Base-by-base conservation (phyloP, 768 basidiomycete genomes). In the Rhizopogon sp. region DNA sequence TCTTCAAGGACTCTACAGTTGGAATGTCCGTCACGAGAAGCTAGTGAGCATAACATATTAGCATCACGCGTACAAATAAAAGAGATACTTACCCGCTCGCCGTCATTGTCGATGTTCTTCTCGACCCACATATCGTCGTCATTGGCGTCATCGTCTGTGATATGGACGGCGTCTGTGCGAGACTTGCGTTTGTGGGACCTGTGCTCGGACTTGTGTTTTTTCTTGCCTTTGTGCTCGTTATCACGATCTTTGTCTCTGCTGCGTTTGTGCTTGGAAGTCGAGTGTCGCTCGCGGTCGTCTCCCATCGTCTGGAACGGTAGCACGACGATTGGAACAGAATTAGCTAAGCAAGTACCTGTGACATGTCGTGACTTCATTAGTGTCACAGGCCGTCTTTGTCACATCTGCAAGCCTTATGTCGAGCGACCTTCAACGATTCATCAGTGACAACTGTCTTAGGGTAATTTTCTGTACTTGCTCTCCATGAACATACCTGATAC, bases 61-160 rank as follows among this genome's bases (percentile, higher is more conserved):
- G 45, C 47, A 55, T 44, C 43, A 55, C 37, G 29, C 35, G 35
- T 6, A 42, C 29, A 31, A 55, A 17, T 22, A 5, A 0, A 4
- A 31, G 29, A 33, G 0, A 22, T 6, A 78, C 83, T 61, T 66
- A 91, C 89, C 65, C 77, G 75, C 69, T 89, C 87, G 16, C 87
- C 85, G 51, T 87, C 87, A 73, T 84, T 80, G 64, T 85, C 84
- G 39, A 92, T 83, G 61, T 90, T 90, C 76, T 90, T 92, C 74
- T 93, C 93, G 22, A 85, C 79, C 93, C 93, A 94, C 74, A 91
- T 80, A 53, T 85, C 85, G 16, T 85, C 83, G 65, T 84, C 85
- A 57, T 83, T 75, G 14, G 79, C 77, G 64, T 93, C 87, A 62
- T 93, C 89, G 65, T 91, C 91, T 0, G 80, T 74, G 35, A 83